Evolutionary conservation across 2,329 filamentous ascomycete species (phyloP).

Genomic region (Purpureocillium lavendulum): DNA sequence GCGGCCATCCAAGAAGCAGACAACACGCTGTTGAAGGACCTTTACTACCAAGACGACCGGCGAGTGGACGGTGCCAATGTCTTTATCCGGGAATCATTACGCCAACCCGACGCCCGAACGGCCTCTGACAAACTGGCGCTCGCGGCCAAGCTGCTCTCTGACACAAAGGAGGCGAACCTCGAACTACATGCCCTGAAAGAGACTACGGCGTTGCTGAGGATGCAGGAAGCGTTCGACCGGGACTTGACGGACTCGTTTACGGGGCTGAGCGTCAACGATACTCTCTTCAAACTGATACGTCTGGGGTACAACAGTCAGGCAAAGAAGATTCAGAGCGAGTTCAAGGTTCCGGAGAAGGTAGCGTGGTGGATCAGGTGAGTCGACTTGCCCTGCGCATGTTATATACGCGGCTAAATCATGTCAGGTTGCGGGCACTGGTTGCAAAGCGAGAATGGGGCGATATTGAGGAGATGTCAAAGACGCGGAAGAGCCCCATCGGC

Average conservation of each 20-base stretch:
- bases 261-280: conserved; percentile 83
- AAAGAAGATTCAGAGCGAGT: conserved; percentile 82
- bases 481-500: conserved; percentile 82
- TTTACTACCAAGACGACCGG: conserved; percentile 96
- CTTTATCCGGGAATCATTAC: conserved; percentile 75
- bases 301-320: conserved; percentile 77
- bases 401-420: not conserved
- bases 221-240: conserved; percentile 80
- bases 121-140: conserved; percentile 82
- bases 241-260: conserved; percentile 72
- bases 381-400: not conserved
- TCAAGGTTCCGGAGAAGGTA: conserved; percentile 86
- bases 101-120: conserved; percentile 59
- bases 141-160: conserved; percentile 72
- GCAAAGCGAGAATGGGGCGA: conserved; percentile 88
- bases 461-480: conserved; percentile 74
- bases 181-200: conserved; percentile 74
- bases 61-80: conserved; percentile 81
- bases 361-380: conserved; percentile 71
- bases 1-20: conserved; percentile 62
- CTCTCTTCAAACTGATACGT: conserved; percentile 78
- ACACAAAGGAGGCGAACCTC: conserved; percentile 70
- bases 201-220: conserved; percentile 67
- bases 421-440: conserved; percentile 74
- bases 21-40: conserved; percentile 79